These are phyloP conservation scores for Achlya hypogyna DNA, from an alignment of 352 stramenopile genomes.

Conservation along the genomic window DNA sequence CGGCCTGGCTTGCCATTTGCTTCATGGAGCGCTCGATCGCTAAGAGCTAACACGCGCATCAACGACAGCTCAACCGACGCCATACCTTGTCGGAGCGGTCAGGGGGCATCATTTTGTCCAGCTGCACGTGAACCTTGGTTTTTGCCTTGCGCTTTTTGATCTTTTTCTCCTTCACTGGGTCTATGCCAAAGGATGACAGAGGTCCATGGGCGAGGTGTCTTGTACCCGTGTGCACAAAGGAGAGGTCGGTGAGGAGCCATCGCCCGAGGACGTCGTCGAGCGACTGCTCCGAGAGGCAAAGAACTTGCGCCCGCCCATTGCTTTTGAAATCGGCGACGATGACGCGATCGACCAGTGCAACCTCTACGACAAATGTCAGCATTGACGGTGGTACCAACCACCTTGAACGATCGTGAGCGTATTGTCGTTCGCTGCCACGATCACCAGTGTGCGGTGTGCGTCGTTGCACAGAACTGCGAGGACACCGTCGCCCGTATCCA, in stretches of 20 bases:
- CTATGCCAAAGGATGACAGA: background rate
- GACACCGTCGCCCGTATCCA: background rate
- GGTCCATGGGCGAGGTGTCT: background rate
- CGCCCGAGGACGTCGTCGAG: background rate
- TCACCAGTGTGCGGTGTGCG: background rate
- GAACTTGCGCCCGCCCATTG: background rate
- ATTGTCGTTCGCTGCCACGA: background rate
- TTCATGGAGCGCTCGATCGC: background rate
- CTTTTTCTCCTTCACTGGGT: background rate
- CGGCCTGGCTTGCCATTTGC: background rate
- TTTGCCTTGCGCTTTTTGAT: background rate
- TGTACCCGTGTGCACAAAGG: background rate
- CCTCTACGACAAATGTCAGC: background rate
- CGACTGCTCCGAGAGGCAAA: background rate
- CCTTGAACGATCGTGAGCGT: background rate
- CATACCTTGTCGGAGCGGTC: background rate
- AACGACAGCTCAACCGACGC: background rate
- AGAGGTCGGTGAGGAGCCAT: conserved; percentile 1
- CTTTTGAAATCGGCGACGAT: background rate
- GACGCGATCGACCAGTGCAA: background rate
- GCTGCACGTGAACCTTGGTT: background rate
- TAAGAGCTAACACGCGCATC: background rate
- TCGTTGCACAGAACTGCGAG: background rate
- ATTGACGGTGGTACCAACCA: background rate
- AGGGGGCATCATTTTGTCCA: conserved; percentile 3